Evolutionary conservation across 1,139 yeast genomes (phyloP).

Genomic region (Saccharomyces hybrid): DNA sequence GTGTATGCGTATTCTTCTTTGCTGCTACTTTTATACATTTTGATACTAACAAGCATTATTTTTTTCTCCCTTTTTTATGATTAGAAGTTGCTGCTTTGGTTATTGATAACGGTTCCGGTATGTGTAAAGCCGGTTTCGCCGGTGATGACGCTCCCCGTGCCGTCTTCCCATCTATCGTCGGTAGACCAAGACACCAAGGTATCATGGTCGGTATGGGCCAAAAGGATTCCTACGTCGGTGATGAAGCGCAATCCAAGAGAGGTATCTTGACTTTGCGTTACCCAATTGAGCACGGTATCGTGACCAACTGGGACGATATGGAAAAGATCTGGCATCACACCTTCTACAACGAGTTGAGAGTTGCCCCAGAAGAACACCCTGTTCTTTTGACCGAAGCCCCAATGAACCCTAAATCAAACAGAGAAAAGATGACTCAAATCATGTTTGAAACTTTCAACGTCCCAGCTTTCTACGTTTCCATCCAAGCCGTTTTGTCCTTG

Average conservation of each 20-base stretch:
- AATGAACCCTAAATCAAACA: conserved; percentile 97
- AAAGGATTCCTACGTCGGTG: conserved; percentile 99
- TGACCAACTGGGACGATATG: conserved; percentile 99
- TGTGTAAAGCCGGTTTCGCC: conserved; percentile 99
- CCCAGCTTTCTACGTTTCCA: conserved; percentile 97
- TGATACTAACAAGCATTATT: background rate
- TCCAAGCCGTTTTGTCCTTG: conserved; percentile 95
- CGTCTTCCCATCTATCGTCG: conserved; percentile 98
- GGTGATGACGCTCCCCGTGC: conserved; percentile 99
- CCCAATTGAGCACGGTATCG: conserved; percentile 99
- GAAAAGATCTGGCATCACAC: conserved; percentile 99
- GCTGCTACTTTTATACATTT: background rate
- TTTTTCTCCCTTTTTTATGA: conserved; percentile 3
- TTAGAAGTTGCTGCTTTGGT: conserved; percentile 45
- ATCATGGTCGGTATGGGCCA: conserved; percentile 99
- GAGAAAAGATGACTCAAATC: conserved; percentile 99
- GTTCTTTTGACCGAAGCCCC: conserved; percentile 97
- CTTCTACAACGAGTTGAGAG: conserved; percentile 94
- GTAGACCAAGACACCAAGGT: conserved; percentile 99
- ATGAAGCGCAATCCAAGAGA: conserved; percentile 99
- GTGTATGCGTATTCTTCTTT: background rate
- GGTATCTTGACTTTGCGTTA: conserved; percentile 97
- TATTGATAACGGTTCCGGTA: conserved; percentile 99
- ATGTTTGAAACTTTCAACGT: conserved; percentile 98
- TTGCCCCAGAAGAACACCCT: conserved; percentile 99